Conservation (phyloP, 2,329 filamentous ascomycete species). For the Stenocarpella maydis region DNA sequence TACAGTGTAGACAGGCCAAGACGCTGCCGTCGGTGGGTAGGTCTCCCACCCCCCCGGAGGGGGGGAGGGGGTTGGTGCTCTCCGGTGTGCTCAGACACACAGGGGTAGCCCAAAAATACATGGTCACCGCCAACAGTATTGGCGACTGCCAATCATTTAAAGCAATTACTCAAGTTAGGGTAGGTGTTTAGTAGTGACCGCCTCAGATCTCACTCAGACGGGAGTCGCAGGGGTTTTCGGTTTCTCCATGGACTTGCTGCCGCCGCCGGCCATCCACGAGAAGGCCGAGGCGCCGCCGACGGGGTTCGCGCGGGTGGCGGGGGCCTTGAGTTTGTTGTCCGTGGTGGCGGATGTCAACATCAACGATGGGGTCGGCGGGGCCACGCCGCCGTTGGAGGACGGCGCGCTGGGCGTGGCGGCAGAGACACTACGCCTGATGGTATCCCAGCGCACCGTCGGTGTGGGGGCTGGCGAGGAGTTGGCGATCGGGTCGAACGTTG, state of each 20-base stretch:
- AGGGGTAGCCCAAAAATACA: not conserved
- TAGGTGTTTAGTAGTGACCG: no score
- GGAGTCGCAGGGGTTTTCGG: conserved; percentile 49
- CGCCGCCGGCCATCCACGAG: conserved; percentile 79
- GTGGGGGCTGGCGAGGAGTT: conserved; percentile 37
- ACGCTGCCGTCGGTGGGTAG: not conserved
- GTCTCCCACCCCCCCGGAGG: no score
- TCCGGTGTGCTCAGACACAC: not conserved
- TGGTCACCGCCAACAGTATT: not conserved
- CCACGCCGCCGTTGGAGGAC: conserved; percentile 40
- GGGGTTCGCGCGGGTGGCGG: conserved; percentile 68
- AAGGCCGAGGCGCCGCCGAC: conserved; percentile 94
- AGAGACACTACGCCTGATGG: conserved; percentile 56
- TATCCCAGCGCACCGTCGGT: conserved; percentile 57
- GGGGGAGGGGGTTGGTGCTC: not conserved
- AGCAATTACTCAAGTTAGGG: conserved; percentile 8
- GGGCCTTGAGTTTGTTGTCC: conserved; percentile 46
- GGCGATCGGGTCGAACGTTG: conserved; percentile 38
- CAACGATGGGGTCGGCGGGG: conserved; percentile 40
- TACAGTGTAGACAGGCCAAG: not conserved
- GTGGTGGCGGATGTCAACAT: conserved; percentile 37
- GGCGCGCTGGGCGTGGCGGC: conserved; percentile 38
- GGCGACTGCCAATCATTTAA: not conserved
- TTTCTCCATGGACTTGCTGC: conserved; percentile 42
- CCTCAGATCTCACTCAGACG: conserved; percentile 2